A percentile compares a stretch with the other conserved stretches of the same genome.
These are phyloP conservation scores for Colletotrichum higginsianum DNA, from an alignment of 2,329 filamentous ascomycete species.

Conservation along the genomic window DNA sequence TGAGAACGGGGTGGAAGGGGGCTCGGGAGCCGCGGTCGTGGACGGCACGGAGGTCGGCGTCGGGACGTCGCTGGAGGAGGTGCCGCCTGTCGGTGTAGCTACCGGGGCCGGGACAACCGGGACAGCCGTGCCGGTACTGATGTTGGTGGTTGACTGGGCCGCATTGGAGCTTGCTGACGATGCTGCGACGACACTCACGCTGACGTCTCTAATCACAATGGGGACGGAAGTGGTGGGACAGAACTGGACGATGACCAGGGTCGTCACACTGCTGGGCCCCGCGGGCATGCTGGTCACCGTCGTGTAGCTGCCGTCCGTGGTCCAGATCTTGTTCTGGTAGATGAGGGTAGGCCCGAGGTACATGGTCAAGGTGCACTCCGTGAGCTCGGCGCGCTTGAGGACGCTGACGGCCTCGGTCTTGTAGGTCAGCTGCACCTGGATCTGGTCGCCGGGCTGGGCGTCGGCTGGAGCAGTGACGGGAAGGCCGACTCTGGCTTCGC, in stretches of 20 bases:
- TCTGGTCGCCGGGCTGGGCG: not conserved
- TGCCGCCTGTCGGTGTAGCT: not conserved
- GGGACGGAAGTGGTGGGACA: constrained; percentile 16
- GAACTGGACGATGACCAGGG: constrained; percentile 25
- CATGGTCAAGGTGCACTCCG: constrained; percentile 14
- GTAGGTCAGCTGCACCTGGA: not conserved
- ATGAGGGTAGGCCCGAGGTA: constrained; percentile 17
- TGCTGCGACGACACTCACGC: not conserved
- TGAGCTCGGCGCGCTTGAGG: constrained; percentile 48
- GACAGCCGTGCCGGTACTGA: not conserved
- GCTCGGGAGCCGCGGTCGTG: not conserved
- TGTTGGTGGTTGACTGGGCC: not conserved
- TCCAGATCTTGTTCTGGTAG: constrained; percentile 25
- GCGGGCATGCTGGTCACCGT: constrained; percentile 32
- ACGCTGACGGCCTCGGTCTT: constrained; percentile 40
- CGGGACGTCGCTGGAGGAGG: not conserved
- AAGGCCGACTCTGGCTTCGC: not conserved
- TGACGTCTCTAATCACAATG: constrained; percentile 14
- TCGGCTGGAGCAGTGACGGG: not conserved
- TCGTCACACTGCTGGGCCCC: not conserved
- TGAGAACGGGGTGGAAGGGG: not conserved
- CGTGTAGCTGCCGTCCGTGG: constrained; percentile 31
- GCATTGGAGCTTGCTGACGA: not conserved
- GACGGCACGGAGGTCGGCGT: not conserved
- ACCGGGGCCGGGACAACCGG: not conserved